phyloP scores from a whole-genome alignment of 176 grass and related monocot genomes.

The Oryza brachyantha region DNA sequence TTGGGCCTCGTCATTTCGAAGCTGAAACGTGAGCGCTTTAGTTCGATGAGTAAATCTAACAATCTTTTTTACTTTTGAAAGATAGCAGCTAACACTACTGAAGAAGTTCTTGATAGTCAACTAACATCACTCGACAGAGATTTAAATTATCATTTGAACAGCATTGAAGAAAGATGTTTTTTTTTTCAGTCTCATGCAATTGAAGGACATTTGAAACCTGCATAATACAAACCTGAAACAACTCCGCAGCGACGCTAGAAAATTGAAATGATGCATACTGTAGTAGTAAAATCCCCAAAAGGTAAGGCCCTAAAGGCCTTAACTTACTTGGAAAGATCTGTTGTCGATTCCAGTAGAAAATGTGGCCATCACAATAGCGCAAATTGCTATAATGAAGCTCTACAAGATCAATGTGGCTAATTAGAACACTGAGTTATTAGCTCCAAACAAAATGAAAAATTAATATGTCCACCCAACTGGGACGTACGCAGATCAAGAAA shows the following conservation, averaged over 20 bases:
- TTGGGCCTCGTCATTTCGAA: constrained; percentile 46
- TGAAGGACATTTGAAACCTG: background rate
- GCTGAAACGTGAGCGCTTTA: constrained; percentile 40
- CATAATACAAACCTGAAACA: no score
- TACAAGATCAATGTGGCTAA: constrained; percentile 21
- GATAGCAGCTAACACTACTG: background rate
- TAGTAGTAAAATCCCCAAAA: no score
- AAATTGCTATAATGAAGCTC: constrained; percentile 88
- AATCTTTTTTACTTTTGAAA: background rate
- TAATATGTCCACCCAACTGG: background rate
- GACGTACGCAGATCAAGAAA: background rate
- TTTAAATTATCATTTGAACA: background rate
- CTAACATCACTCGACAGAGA: background rate
- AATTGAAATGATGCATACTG: no score
- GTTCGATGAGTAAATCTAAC: background rate
- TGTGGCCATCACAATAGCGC: constrained; percentile 80
- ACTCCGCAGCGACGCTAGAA: no score
- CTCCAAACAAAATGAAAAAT: background rate
- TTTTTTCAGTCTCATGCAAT: background rate
- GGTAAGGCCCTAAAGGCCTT: no score
- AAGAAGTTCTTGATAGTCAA: constrained; percentile 1
- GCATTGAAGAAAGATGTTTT: background rate
- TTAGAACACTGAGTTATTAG: constrained; percentile 4
- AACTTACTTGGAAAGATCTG: constrained; percentile 69
- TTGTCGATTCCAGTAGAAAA: constrained; percentile 92